A percentile compares a stretch with the other conserved stretches of the same genome.
Conservation (phyloP, 2,329 filamentous ascomycete species). For the Nannizziopsis barbatae region DNA sequence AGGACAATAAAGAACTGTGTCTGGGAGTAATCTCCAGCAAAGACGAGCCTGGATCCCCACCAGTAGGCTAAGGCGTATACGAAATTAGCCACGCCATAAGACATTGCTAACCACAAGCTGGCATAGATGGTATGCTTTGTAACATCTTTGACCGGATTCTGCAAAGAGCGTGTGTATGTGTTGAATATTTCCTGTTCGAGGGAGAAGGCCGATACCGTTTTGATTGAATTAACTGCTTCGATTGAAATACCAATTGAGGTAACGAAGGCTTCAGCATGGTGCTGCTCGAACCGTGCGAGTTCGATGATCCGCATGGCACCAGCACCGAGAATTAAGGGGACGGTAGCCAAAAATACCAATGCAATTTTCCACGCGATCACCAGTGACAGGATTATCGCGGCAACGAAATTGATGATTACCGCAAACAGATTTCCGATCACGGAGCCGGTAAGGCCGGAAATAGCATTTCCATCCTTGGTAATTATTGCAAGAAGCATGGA, state of each 20-base stretch:
- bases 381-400: constrained; percentile 56
- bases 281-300: constrained; percentile 48
- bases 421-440: constrained; percentile 60
- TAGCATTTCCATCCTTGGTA: constrained; percentile 55
- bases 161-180: constrained; percentile 37
- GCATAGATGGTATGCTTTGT: constrained; percentile 39
- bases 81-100: constrained; percentile 46
- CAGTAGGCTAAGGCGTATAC: constrained; percentile 68
- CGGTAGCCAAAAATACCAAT: constrained; percentile 56
- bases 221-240: constrained; percentile 43
- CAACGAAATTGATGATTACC: constrained; percentile 56
- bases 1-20: constrained; percentile 66
- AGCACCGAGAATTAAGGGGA: constrained; percentile 57
- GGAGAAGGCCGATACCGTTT: constrained; percentile 42
- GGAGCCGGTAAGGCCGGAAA: constrained; percentile 58
- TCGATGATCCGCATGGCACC: constrained; percentile 57
- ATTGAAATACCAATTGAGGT: constrained; percentile 42
- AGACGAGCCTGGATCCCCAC: constrained; percentile 65
- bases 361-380: constrained; percentile 68
- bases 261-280: constrained; percentile 42
- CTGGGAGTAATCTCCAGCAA: constrained; percentile 52
- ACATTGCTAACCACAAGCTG: constrained; percentile 37
- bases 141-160: constrained; percentile 40
- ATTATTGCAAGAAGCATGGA: constrained; percentile 54
- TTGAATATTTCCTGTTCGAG: constrained; percentile 41